phyloP scores from a whole-genome alignment of 1,284 basidiomycete species.

The Puccinia coronata region DNA sequence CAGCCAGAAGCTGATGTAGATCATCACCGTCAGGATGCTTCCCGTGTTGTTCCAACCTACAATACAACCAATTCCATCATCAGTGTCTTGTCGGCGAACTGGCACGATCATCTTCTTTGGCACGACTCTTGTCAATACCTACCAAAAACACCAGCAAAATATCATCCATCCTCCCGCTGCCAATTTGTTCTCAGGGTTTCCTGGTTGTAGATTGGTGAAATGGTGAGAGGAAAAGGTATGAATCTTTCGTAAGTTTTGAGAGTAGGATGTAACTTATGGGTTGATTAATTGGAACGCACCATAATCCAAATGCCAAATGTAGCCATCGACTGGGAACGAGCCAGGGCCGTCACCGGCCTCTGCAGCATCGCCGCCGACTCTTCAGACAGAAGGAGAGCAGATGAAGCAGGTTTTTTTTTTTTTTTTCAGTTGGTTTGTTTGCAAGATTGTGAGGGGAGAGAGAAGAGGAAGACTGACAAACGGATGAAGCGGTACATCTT shows the following conservation, averaged over 20 bases:
- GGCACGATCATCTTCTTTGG: too few species aligned
- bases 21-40: conserved; percentile 69
- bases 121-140: neutral
- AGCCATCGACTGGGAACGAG: conserved; percentile 73
- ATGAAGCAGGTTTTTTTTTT: conserved; percentile 34
- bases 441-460: neutral
- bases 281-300: neutral
- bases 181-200: conserved; percentile 49
- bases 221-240: too few species aligned
- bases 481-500: conserved; percentile 46
- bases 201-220: too few species aligned
- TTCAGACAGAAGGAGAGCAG: conserved; percentile 50
- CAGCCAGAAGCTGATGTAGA: conserved; percentile 80
- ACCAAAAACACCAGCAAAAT: conserved; percentile 45
- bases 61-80: conserved; percentile 26
- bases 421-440: too few species aligned
- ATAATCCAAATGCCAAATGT: conserved; percentile 70
- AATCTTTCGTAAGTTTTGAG: too few species aligned
- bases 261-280: too few species aligned
- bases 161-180: conserved; percentile 45
- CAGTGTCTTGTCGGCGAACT: neutral
- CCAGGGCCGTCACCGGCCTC: conserved; percentile 81
- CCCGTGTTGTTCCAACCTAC: conserved; percentile 60
- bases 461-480: conserved; percentile 15
- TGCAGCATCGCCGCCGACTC: conserved; percentile 73